A percentile compares a stretch with the other conserved stretches of the same genome.
These are phyloP conservation scores for Sordariomycetes sp. DNA, from an alignment of 2,329 filamentous ascomycete genomes.

Conservation along the genomic window DNA sequence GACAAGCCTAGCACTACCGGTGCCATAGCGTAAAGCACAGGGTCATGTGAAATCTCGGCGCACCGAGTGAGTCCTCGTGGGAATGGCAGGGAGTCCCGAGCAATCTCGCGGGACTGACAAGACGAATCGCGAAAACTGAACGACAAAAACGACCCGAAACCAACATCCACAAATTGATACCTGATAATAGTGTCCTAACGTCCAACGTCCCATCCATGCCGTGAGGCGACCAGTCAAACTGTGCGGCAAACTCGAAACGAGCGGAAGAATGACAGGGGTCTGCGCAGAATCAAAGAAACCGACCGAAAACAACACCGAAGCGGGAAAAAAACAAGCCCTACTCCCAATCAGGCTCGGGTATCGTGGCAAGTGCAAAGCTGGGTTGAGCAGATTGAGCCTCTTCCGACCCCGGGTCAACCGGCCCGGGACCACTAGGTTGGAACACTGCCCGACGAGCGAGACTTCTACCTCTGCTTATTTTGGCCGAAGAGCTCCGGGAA, in stretches of 20 bases:
- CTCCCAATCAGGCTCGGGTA: slow-evolving; percentile 1
- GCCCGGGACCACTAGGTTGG: not conserved
- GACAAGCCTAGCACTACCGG: too few species aligned
- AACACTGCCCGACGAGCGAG: not conserved
- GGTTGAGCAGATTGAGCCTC: not conserved
- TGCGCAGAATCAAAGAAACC: not conserved
- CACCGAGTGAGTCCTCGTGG: too few species aligned
- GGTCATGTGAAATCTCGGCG: too few species aligned
- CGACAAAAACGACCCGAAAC: not conserved
- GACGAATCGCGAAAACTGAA: not conserved
- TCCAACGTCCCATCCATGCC: slow-evolving; percentile 3
- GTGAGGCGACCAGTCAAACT: not conserved
- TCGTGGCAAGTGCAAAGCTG: not conserved
- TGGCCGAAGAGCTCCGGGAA: slow-evolving; percentile 42
- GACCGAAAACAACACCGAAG: not conserved
- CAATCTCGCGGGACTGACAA: not conserved
- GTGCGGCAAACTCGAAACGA: not conserved
- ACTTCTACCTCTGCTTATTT: slow-evolving; percentile 6
- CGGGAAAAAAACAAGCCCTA: not conserved
- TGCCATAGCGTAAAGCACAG: too few species aligned
- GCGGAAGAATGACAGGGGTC: not conserved
- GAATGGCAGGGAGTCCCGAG: not conserved
- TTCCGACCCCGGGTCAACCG: not conserved
- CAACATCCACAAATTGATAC: not conserved
- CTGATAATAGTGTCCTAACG: too few species aligned